These are phyloP conservation scores for Lactarius sp. DNA, from an alignment of 768 basidiomycete species.

Conservation along the genomic window DNA sequence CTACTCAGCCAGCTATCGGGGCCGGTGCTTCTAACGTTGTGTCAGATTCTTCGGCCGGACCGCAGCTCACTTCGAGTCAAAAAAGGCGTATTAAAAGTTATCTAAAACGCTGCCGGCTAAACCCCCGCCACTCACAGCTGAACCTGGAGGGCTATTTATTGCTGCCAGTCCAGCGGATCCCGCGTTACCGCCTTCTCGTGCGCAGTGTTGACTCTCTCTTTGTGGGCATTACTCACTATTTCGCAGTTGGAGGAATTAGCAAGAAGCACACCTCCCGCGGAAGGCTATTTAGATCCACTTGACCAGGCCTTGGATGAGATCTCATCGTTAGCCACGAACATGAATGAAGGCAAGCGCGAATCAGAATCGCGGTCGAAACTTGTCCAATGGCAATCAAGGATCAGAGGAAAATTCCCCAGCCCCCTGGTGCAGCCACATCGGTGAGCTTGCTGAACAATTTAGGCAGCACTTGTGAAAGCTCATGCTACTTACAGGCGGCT, in stretches of 20 bases:
- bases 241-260: constrained; percentile 78
- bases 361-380: constrained; percentile 88
- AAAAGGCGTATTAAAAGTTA: constrained; percentile 85
- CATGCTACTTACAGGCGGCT: constrained; percentile 54
- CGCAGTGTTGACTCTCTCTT: constrained; percentile 31
- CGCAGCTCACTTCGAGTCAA: constrained; percentile 70
- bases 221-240: not conserved
- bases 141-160: constrained; percentile 92
- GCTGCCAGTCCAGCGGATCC: constrained; percentile 93
- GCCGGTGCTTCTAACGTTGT: constrained; percentile 40
- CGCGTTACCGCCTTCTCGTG: constrained; percentile 91
- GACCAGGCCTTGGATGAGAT: constrained; percentile 86
- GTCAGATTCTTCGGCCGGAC: constrained; percentile 40
- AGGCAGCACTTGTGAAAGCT: not conserved
- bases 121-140: constrained; percentile 88
- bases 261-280: constrained; percentile 75
- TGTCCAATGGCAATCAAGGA: constrained; percentile 85
- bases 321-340: constrained; percentile 80
- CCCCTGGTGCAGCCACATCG: constrained; percentile 98
- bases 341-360: constrained; percentile 98
- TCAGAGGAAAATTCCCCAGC: constrained; percentile 88
- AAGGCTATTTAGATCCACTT: constrained; percentile 72
- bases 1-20: constrained; percentile 37
- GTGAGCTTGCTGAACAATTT: constrained; percentile 38
- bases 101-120: constrained; percentile 83